Evolutionary conservation across 2,329 filamentous ascomycete species (phyloP).

Genomic region (Pezicula carpinea): DNA sequence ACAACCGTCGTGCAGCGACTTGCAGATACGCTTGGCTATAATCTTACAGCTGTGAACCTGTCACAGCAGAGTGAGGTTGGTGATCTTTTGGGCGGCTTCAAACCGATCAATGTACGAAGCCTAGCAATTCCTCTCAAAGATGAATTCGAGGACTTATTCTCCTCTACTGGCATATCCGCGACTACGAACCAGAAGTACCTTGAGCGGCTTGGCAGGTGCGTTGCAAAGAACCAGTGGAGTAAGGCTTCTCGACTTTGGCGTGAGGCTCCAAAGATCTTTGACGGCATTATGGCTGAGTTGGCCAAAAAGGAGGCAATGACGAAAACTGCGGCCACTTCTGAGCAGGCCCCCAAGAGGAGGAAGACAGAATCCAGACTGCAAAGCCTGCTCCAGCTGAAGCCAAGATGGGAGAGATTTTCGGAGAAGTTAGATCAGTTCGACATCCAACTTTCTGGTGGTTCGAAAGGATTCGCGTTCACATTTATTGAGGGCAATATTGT

Average conservation of each 20-base stretch:
- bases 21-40: constrained; percentile 77
- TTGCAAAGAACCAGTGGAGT: constrained; percentile 82
- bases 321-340: constrained; percentile 33
- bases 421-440: constrained; percentile 73
- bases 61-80: constrained; percentile 97
- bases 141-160: constrained; percentile 87
- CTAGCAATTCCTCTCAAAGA: constrained; percentile 87
- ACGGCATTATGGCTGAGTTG: constrained; percentile 58
- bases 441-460: constrained; percentile 67
- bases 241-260: constrained; percentile 81
- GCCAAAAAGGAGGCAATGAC: constrained; percentile 36
- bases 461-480: constrained; percentile 81
- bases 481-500: constrained; percentile 96
- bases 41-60: constrained; percentile 87
- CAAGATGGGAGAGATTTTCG: constrained; percentile 78
- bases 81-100: constrained; percentile 94
- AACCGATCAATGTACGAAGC: constrained; percentile 86
- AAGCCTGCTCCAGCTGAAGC: constrained; percentile 50
- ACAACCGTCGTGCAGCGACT: constrained; percentile 94
- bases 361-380: constrained; percentile 65
- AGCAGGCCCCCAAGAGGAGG: constrained; percentile 66
- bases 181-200: constrained; percentile 87
- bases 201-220: constrained; percentile 71
- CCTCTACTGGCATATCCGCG: constrained; percentile 75
- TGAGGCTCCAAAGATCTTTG: constrained; percentile 84